Evolutionary conservation across 139 green algal genomes (phyloP).

Genomic region (Auxenochlorella protothecoides): DNA sequence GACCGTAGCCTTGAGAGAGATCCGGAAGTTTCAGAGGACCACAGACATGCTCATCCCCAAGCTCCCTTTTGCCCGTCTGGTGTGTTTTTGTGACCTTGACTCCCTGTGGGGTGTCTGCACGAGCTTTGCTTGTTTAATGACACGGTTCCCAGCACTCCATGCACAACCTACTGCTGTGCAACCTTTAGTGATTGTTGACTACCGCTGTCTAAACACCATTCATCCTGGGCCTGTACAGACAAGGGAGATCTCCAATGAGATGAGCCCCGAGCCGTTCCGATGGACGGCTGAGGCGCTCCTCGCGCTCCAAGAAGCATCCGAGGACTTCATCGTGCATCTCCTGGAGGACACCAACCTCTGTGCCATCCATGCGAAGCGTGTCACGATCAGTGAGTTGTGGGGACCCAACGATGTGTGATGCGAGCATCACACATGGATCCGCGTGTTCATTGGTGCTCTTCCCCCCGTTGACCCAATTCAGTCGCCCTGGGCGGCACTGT

Average conservation of each 20-base stretch:
- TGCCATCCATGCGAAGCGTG: slow-evolving; percentile 87
- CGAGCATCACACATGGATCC: background rate
- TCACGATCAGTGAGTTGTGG: slow-evolving; percentile 71
- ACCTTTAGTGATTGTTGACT: too few species aligned
- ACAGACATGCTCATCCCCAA: slow-evolving; percentile 71
- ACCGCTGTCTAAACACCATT: too few species aligned
- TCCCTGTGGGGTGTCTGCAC: too few species aligned
- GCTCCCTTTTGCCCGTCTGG: slow-evolving; percentile 67
- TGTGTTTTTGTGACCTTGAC: slow-evolving; percentile 2
- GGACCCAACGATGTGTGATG: background rate
- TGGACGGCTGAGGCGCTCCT: slow-evolving; percentile 86
- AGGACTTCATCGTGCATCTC: slow-evolving; percentile 91
- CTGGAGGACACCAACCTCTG: slow-evolving; percentile 93
- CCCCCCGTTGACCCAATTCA: too few species aligned
- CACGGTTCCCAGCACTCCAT: too few species aligned
- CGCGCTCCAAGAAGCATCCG: slow-evolving; percentile 84
- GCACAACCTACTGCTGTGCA: too few species aligned
- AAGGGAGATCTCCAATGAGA: slow-evolving; percentile 81
- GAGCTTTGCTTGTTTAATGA: too few species aligned
- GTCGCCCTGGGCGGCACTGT: too few species aligned
- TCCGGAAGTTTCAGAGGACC: slow-evolving; percentile 58
- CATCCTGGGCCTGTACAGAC: background rate
- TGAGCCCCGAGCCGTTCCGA: slow-evolving; percentile 86
- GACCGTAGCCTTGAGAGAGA: slow-evolving; percentile 62
- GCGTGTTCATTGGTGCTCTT: background rate